phyloP scores from a whole-genome alignment of 495 filamentous ascomycete species.

The Penicillium coffeae region DNA sequence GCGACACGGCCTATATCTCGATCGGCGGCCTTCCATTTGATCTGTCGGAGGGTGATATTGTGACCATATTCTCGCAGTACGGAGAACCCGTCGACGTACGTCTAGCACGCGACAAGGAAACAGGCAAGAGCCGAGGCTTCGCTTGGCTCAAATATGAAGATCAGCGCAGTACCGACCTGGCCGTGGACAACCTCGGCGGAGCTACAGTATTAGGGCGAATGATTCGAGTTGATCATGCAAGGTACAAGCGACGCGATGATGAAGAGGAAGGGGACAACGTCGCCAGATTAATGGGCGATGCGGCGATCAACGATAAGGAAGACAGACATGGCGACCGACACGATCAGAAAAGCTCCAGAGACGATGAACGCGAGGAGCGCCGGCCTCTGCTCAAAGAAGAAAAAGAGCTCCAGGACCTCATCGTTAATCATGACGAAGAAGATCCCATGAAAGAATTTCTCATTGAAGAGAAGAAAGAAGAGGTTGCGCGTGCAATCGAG shows the following conservation, averaged over 20 bases:
- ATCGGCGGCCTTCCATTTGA: slow-evolving; percentile 94
- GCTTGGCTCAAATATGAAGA: slow-evolving; percentile 98
- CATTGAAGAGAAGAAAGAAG: slow-evolving; percentile 83
- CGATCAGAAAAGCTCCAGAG: slow-evolving; percentile 44
- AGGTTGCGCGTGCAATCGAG: slow-evolving; percentile 67
- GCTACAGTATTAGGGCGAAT: slow-evolving; percentile 75
- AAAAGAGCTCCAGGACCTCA: slow-evolving; percentile 68
- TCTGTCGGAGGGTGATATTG: slow-evolving; percentile 90
- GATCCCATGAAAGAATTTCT: slow-evolving; percentile 96
- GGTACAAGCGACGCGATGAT: slow-evolving; percentile 85
- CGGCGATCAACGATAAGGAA: slow-evolving; percentile 7
- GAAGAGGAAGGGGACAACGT: slow-evolving; percentile 68
- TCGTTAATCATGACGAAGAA: slow-evolving; percentile 83
- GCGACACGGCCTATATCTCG: slow-evolving; percentile 94
- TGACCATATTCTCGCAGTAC: slow-evolving; percentile 96
- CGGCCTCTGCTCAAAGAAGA: slow-evolving; percentile 62
- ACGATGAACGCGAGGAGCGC: slow-evolving; percentile 31
- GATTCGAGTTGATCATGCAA: slow-evolving; percentile 84
- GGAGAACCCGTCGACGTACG: slow-evolving; percentile 92
- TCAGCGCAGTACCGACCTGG: slow-evolving; percentile 90
- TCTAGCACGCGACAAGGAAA: slow-evolving; percentile 88
- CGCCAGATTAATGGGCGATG: slow-evolving; percentile 35
- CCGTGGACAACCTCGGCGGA: slow-evolving; percentile 92
- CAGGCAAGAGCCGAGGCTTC: slow-evolving; percentile 89
- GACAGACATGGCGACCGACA: slow-evolving; percentile 31